Conservation (phyloP, 2,329 filamentous ascomycete genomes). For the Tolypocladium amazonense region DNA sequence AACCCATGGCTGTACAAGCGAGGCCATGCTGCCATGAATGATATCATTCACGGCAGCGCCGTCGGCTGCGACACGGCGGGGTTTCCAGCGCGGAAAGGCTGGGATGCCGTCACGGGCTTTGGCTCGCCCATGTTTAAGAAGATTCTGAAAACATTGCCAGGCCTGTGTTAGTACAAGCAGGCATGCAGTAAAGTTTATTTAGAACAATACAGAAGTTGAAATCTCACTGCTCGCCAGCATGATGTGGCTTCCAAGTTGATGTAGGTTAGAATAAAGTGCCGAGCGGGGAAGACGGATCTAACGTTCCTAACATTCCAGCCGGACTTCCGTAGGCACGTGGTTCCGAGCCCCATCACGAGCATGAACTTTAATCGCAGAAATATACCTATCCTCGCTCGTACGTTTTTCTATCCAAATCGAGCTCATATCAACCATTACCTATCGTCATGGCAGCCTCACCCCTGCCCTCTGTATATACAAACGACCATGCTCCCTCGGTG, state of each 20-base stretch:
- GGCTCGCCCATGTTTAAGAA: neutral
- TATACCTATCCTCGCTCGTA: neutral
- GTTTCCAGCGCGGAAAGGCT: neutral
- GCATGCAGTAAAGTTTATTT: no score
- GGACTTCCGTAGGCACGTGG: no score
- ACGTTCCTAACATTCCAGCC: no score
- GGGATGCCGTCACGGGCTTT: neutral
- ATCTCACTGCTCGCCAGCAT: no score
- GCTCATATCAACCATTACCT: neutral
- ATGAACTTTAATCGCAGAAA: no score
- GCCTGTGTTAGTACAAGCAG: neutral
- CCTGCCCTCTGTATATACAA: neutral
- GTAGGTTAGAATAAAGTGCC: no score
- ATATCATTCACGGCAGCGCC: neutral
- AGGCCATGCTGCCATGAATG: neutral
- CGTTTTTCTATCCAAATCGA: neutral
- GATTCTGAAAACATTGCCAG: neutral
- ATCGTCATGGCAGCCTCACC: neutral
- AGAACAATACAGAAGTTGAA: no score
- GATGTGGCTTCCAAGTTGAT: no score
- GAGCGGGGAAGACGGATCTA: no score
- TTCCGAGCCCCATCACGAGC: no score
- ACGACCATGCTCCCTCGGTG: neutral
- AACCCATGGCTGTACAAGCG: neutral
- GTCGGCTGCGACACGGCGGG: neutral